Evolutionary conservation across 805 yeast species (phyloP), one percentile per base, ranked within the genome.

Genomic region (Saturnispora saitoi): DNA sequence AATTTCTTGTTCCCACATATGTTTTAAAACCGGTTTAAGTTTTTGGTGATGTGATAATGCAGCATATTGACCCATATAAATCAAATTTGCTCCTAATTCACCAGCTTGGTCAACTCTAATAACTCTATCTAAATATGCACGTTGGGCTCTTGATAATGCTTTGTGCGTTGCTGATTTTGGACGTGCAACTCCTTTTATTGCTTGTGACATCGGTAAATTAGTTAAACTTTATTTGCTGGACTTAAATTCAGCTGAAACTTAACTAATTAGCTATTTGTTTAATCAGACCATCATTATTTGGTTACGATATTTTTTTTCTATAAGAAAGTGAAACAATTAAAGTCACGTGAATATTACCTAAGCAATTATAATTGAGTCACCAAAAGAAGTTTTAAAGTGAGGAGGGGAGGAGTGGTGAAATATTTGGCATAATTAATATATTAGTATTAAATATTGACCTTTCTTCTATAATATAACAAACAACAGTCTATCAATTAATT

Each of bases 1-100:
- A 32, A 91, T 73, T 59, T 93, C 99, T 65, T 93, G 98, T 31
- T 90, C 96, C 98, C 98, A 90, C 99, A 93, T 93, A 62, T 93
- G 97, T 58, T 80, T 77, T 59, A 93, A 68, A 11, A 89, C 71
- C 0, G 95, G 91, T 58, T 80, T 86, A 50, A 91, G 69, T 50
- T 81, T 78, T 1, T 95, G 95, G 56, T 76, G 74, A 47, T 72
- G 74, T 11, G 85, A 78, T 45, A 93, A 70, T 2, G 89, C 89
- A 36, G 77, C 70, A 57, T 83, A 85, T 65, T 93, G 99, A 8
- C 98, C 99, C 51, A 82, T 80, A 64, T 93, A 93, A 45, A 93
- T 93, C 56, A 85, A 81, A 63, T 93, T 81, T 1, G 99, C 99
- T 3, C 97, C 99, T 11, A 93, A 75, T 63, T 93, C 99, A 37